Base-by-base conservation (phyloP, 352 stramenopile genomes). In the Phytopythium mirpurense region DNA sequence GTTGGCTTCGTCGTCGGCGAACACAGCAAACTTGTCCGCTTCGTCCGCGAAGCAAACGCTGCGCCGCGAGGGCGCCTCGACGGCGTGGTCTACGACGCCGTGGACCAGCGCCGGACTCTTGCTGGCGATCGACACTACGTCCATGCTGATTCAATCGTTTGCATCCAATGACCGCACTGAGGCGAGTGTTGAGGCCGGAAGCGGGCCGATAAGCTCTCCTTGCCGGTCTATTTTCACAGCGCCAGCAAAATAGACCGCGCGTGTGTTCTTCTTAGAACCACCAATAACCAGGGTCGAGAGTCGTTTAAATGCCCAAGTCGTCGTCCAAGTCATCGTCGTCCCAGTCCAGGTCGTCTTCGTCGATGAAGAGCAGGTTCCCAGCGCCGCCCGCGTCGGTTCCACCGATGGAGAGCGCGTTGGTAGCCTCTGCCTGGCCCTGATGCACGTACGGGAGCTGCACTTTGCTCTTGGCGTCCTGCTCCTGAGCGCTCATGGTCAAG, bases 341-440 rank as follows among this genome's bases (percentile, higher is more conserved):
- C 74, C 72, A 92, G 64, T 92, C 81, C 15, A 77, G 81, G 53
- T 90, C 81, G 46, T 90, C 81, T 40, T 89, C 72, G 31, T 92
- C 81, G 51, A 92, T 92, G 54, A 86, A 88, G 35, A 92, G 79
- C 35, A 89, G 44, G 37, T 63, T 83, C 35, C 38, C 73, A 16
- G 24, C 34, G 42, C 27, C 53, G 52, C 24, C 36, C 50, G 35
- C 18, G n/a, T 16, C 40, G 40, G 10, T 46, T 6, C 19, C 36
- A 53, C 7, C 16, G 2, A 38, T 27, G 26, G 50, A 54, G 18
- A 14, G 19, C 31, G 3, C 50, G 8, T 35, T 51, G 26, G 40
- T 61, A 27, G 44, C 54, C 48, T 16, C 34, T 6, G 19, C 29
- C 14, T 36, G n/a, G 6, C 62, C 64, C 58, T 86, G 78, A 41